phyloP scores from a whole-genome alignment of 768 basidiomycete genomes.

The Inosperma sp. region DNA sequence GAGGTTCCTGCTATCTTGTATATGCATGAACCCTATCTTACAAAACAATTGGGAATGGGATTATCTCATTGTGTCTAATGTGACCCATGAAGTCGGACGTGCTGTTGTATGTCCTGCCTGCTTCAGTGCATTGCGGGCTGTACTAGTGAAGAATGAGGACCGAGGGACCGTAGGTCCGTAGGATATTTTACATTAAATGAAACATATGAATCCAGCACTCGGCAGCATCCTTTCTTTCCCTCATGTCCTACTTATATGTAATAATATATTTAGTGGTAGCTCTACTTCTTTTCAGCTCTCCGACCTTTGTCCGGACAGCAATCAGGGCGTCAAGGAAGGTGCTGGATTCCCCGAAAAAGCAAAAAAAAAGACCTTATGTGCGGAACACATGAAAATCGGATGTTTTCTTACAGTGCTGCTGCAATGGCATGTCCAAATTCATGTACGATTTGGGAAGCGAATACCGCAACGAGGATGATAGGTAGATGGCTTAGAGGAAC shows the following conservation, averaged over 20 bases:
- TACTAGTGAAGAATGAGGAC: too few species aligned
- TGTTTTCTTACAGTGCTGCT: conserved; percentile 60
- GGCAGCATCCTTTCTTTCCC: too few species aligned
- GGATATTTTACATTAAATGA: too few species aligned
- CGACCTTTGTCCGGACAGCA: neutral
- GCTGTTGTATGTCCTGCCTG: too few species aligned
- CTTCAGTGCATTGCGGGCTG: too few species aligned
- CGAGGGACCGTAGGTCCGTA: too few species aligned
- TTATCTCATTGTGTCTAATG: too few species aligned
- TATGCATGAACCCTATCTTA: too few species aligned
- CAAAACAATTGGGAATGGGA: too few species aligned
- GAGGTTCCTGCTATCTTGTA: too few species aligned
- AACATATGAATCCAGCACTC: too few species aligned
- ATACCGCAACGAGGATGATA: conserved; percentile 56
- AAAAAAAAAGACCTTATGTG: neutral
- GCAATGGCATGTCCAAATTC: conserved; percentile 77
- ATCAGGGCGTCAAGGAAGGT: conserved; percentile 49
- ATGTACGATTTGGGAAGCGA: conserved; percentile 66
- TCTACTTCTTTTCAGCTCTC: neutral
- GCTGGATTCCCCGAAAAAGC: conserved; percentile 68
- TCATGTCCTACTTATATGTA: neutral
- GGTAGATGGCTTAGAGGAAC: conserved; percentile 69
- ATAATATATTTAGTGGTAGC: neutral
- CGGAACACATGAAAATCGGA: neutral
- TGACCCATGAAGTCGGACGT: too few species aligned